These are phyloP conservation scores for Monilinia vaccinii-corymbosi DNA, from an alignment of 2,329 filamentous ascomycete genomes.

Conservation along the genomic window DNA sequence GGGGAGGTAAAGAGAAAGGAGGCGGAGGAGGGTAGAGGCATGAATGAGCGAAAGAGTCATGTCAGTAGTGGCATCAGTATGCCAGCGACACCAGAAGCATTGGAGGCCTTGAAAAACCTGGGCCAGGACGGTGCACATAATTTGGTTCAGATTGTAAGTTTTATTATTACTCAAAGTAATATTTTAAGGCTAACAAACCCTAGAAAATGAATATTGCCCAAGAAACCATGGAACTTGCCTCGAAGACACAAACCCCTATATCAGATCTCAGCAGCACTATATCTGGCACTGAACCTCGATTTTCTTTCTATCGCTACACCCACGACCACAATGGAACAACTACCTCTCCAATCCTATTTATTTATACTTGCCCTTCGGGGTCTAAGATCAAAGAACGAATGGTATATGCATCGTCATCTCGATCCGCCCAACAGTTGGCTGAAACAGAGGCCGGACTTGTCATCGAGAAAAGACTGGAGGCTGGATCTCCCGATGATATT, in stretches of 20 bases:
- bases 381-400: conserved; percentile 75
- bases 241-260: conserved; percentile 44
- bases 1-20: conserved; percentile 68
- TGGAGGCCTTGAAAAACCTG: conserved; percentile 53
- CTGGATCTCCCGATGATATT: conserved; percentile 60
- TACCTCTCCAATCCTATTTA: conserved; percentile 59
- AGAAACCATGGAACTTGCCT: conserved; percentile 60
- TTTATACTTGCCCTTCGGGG: conserved; percentile 70
- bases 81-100: conserved; percentile 49
- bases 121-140: conserved; percentile 38
- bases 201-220: conserved; percentile 64
- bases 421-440: conserved; percentile 57
- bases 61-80: conserved; percentile 37
- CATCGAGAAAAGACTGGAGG: conserved; percentile 62
- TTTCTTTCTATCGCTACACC: conserved; percentile 65
- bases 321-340: conserved; percentile 46
- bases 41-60: conserved; percentile 44
- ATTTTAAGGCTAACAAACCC: neutral
- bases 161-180: neutral
- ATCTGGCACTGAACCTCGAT: conserved; percentile 60
- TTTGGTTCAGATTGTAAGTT: conserved; percentile 57
- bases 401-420: conserved; percentile 69
- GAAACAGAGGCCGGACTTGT: conserved; percentile 55
- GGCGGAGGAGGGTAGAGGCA: conserved; percentile 63
- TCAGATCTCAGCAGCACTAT: conserved; percentile 50